A percentile compares a stretch with the other conserved stretches of the same genome.
These are phyloP conservation scores for Herpetospermum pedunculosum DNA, from an alignment of 306 rosid genomes.

Conservation along the genomic window DNA sequence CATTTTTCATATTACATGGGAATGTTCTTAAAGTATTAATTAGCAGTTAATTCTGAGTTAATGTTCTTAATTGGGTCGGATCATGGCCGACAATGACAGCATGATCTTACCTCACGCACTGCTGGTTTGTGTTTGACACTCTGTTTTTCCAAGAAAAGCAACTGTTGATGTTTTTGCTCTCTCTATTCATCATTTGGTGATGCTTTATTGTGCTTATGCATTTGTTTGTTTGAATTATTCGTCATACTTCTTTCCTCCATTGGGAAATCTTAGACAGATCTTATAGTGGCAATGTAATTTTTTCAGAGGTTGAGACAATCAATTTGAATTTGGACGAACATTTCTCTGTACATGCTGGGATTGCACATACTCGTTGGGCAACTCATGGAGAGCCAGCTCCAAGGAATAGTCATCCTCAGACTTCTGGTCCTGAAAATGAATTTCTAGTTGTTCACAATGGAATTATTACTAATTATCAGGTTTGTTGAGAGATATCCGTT, in stretches of 20 bases:
- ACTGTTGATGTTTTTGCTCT: neutral
- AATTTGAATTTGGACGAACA: constrained; percentile 60
- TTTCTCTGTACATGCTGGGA: constrained; percentile 64
- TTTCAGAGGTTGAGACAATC: constrained; percentile 52
- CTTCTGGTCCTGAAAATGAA: constrained; percentile 63
- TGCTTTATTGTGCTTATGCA: neutral
- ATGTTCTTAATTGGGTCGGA: neutral
- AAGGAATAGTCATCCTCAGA: constrained; percentile 90
- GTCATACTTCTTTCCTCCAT: neutral
- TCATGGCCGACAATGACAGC: constrained; percentile 4
- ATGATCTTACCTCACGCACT: neutral
- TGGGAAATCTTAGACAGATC: neutral
- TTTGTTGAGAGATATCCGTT: constrained; percentile 11
- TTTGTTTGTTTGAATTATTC: neutral
- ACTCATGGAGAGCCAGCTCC: constrained; percentile 97
- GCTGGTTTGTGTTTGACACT: neutral
- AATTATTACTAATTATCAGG: constrained; percentile 84
- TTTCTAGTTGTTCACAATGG: constrained; percentile 95
- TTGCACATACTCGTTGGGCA: constrained; percentile 98
- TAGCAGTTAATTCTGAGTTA: neutral
- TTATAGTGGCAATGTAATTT: constrained; percentile 1
- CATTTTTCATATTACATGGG: too few species aligned
- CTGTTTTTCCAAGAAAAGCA: neutral
- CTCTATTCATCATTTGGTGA: neutral
- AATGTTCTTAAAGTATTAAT: too few species aligned